Base-by-base conservation (phyloP, 108 stramenopile genomes). In the Mediolabrus comicus region DNA sequence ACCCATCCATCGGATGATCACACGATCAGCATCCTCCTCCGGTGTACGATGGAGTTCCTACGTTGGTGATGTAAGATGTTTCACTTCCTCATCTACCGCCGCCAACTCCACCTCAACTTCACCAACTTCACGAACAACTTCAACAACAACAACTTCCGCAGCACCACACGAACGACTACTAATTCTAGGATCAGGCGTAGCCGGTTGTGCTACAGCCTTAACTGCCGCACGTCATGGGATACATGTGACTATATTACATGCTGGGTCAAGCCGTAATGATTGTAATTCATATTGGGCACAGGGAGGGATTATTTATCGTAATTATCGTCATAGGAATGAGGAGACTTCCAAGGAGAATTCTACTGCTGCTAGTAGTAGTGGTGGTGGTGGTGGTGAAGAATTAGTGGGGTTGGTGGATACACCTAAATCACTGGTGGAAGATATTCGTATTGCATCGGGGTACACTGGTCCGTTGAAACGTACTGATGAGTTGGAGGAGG, bases 201-300 rank as follows among this genome's bases (percentile, higher is more conserved):
- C 92, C 3, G 92, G 92, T n/a, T 88, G 86, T 34, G 77, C 90
- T 19, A 74, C 92, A 1, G 92, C 92, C 3, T 64, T 94, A 6
- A 79, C 86, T 36, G 90, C 92, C 10, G 92, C 92, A 0, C 80
- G 73, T 9, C 71, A 90, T 65, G 59, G 86, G 26, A 87, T 94
- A 31, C 90, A 88, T 3, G 84, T 84, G 5, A 94, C 88, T 0
- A 39, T 94, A 14, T 54, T 94, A 0, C 91, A 83, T 77, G 92
- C 92, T 6, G 92, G 92, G 7, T 56, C 46, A 34, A 32, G 75
- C 4, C 69, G 78, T 2, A 59, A 66, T 3, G 95, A 97, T 79
- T 98, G 97, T 84, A 98, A 98, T 81, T 94, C 92, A 29, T 96
- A 87, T 70, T 98, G 97, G 97, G 97, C 97, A 0, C 97, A 98